Base-by-base conservation (phyloP, 1,284 basidiomycete species). In the Cryptococcus sp. region DNA sequence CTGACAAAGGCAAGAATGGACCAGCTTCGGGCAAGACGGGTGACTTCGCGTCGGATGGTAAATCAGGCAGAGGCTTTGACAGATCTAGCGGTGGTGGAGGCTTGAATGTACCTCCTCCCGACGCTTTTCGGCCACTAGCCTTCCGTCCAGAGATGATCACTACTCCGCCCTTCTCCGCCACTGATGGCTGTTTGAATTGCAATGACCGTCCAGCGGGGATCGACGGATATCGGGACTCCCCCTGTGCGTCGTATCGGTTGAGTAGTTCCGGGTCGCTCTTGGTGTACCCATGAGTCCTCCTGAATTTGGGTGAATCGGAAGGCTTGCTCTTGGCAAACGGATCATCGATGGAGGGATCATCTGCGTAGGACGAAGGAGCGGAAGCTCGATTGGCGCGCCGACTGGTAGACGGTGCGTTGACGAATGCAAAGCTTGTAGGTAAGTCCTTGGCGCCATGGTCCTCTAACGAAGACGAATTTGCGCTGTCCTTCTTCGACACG, bases 1-100 rank as follows among this genome's bases (percentile, higher is more conserved):
- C 43, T 4, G 55, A 53, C 1, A 64, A 20, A 4, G 63, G 52
- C 3, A 50, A 25, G 23, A 62, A 56, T 8, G 64, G 59, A 7
- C 52, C 45, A 11, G 57, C 40, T 17, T 60, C 50, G 20, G 62
- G 67, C 19, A 51, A 25, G 40, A 41, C 38, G 15, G 59, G 53
- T n/a, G 60, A 45, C 7, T 17, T 22, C 3, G 57, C 55, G 1
- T 64, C 57, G n/a, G 41, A 15, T 5, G 68, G 70, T 19, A 67
- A 47, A 27, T 57, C 39, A 23, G 69, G 70, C 0, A 72, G 56
- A 8, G 70, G 68, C 55, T 70, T 71, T 5, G 62, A 63, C 22
- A 69, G 39, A 40, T 70, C 61, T 19, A 66, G 19, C 5, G 52
- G 58, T 5, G 49, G 38, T 20, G 49, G 50, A 2, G 63, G 47